A percentile compares a stretch with the other conserved stretches of the same genome.
Conservation (phyloP, 441 rosid genomes). For the Bocquillonia castaneifolia region DNA sequence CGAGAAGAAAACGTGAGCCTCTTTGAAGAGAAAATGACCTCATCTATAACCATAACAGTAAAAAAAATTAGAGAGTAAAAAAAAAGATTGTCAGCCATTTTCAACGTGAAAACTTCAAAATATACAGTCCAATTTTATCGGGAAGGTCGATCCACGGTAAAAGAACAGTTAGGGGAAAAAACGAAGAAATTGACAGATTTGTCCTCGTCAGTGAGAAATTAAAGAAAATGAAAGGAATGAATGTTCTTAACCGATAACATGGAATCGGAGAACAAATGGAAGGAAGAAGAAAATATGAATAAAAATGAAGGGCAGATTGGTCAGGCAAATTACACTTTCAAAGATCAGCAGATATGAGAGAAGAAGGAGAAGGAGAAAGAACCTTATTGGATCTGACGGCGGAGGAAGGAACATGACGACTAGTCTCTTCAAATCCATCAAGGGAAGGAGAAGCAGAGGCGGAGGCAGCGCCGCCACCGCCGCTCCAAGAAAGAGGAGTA, state of each 20-base stretch:
- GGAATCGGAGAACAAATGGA: background rate
- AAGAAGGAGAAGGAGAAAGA: background rate
- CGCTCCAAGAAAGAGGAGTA: slow-evolving; percentile 93
- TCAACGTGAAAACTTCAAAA: slow-evolving; percentile 2
- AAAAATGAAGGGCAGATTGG: background rate
- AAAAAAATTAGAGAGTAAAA: background rate
- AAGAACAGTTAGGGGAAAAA: background rate
- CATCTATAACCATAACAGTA: slow-evolving; percentile 15
- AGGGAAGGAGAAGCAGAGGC: slow-evolving; percentile 52
- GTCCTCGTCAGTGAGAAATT: slow-evolving; percentile 10
- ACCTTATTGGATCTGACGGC: slow-evolving; percentile 88
- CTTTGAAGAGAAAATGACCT: slow-evolving; percentile 24
- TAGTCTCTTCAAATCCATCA: slow-evolving; percentile 59
- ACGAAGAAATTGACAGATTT: slow-evolving; percentile 16
- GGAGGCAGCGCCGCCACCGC: slow-evolving; percentile 49
- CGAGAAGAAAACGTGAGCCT: slow-evolving; percentile 37
- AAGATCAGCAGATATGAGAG: slow-evolving; percentile 13
- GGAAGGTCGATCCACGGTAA: background rate
- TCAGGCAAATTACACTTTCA: background rate
- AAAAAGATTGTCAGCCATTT: slow-evolving; percentile 1
- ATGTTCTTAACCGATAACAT: background rate
- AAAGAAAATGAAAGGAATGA: too few relatives aligned
- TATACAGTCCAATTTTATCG: slow-evolving; percentile 4
- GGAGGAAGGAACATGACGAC: slow-evolving; percentile 39
- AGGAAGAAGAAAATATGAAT: background rate